phyloP scores from a whole-genome alignment of 495 filamentous ascomycete genomes.

The Terfezia claveryi region DNA sequence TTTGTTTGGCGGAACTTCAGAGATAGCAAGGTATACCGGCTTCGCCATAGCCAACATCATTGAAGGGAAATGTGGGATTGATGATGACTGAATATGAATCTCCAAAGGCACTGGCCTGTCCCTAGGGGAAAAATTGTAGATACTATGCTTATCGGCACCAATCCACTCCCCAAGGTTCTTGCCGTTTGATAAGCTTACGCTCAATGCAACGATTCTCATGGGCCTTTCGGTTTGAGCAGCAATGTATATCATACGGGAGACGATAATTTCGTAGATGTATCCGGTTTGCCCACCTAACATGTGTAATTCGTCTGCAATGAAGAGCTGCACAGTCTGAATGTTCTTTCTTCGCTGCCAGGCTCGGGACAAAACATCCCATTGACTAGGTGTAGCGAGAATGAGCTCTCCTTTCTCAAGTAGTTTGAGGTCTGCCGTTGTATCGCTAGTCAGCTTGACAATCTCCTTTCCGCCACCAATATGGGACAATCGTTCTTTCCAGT shows the following conservation, averaged over 20 bases:
- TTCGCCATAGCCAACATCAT: slow-evolving; percentile 97
- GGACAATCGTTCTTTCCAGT: slow-evolving; percentile 62
- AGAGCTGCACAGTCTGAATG: slow-evolving; percentile 69
- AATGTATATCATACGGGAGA: slow-evolving; percentile 95
- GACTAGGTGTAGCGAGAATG: slow-evolving; percentile 72
- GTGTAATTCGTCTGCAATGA: slow-evolving; percentile 92
- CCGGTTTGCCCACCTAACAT: slow-evolving; percentile 80
- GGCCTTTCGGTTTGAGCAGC: slow-evolving; percentile 64
- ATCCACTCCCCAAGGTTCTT: slow-evolving; percentile 96
- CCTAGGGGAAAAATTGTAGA: slow-evolving; percentile 94
- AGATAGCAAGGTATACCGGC: slow-evolving; percentile 66
- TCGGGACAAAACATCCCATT: slow-evolving; percentile 90
- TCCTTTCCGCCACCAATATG: slow-evolving; percentile 61
- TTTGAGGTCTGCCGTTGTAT: slow-evolving; percentile 78
- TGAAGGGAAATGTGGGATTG: slow-evolving; percentile 89
- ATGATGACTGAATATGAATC: slow-evolving; percentile 86
- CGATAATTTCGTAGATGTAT: slow-evolving; percentile 83
- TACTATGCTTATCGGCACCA: slow-evolving; percentile 92
- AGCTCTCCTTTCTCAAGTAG: slow-evolving; percentile 73
- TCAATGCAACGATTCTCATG: slow-evolving; percentile 74
- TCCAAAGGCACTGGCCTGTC: slow-evolving; percentile 72
- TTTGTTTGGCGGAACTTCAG: slow-evolving; percentile 67
- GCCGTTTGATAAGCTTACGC: slow-evolving; percentile 79
- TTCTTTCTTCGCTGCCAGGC: slow-evolving; percentile 94
- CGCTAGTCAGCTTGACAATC: slow-evolving; percentile 83